A percentile compares a stretch with the other conserved stretches of the same genome.
Conservation (phyloP, 331 rosid genomes). For the Rosa hybrid region DNA sequence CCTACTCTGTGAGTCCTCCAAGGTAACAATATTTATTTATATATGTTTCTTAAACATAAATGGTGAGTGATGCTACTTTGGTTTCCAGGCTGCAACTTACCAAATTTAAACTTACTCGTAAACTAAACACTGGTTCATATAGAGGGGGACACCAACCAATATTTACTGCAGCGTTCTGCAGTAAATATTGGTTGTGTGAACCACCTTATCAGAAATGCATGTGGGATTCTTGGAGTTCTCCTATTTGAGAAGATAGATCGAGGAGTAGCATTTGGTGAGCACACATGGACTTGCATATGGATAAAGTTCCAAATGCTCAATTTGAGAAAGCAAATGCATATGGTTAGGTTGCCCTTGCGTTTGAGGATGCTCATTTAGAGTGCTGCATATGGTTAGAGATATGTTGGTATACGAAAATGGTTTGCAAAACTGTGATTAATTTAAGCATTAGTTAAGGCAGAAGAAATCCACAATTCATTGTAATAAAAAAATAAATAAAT, state of each 20-base stretch:
- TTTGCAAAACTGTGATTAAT: background rate
- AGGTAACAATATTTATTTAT: background rate
- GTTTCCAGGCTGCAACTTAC: slow-evolving; percentile 30
- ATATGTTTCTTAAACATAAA: too few relatives aligned
- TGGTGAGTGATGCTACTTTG: background rate
- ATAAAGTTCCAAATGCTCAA: background rate
- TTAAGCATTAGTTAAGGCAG: background rate
- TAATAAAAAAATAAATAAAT: background rate
- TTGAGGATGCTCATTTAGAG: background rate
- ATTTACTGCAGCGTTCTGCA: background rate
- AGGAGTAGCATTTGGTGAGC: background rate
- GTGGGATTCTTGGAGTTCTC: background rate
- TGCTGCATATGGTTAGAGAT: background rate
- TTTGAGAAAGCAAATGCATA: background rate
- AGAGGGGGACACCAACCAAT: background rate
- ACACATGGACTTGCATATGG: background rate
- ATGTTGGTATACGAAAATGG: background rate
- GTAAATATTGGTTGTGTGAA: too few relatives aligned
- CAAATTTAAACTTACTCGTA: background rate
- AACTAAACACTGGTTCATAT: background rate
- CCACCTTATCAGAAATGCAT: background rate
- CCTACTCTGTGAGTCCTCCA: slow-evolving; percentile 42
- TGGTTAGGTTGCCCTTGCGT: background rate
- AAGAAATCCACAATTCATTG: background rate
- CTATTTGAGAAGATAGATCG: background rate